These are phyloP conservation scores for Alloteropsis semialata DNA, from an alignment of 176 grass and related monocot genomes.

Conservation along the genomic window DNA sequence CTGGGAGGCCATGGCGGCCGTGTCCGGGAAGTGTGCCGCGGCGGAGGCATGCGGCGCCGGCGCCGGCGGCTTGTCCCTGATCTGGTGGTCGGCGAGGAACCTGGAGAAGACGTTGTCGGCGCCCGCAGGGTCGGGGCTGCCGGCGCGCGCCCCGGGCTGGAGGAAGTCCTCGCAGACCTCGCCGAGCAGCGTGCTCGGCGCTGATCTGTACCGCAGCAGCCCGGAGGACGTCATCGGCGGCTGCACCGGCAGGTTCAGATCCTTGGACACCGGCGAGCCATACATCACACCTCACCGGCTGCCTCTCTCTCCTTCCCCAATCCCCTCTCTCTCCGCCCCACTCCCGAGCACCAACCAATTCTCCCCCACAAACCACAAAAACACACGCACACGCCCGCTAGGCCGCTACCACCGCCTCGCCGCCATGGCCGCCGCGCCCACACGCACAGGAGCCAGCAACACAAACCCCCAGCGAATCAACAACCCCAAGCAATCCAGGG, in stretches of 20 bases:
- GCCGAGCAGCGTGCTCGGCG: slow-evolving; percentile 66
- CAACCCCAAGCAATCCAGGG: slow-evolving; percentile 28
- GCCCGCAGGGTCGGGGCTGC: slow-evolving; percentile 47
- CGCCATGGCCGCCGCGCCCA: slow-evolving; percentile 27
- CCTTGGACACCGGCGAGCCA: slow-evolving; percentile 81
- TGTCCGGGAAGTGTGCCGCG: slow-evolving; percentile 53
- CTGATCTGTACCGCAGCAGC: slow-evolving; percentile 85
- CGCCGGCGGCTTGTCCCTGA: slow-evolving; percentile 43
- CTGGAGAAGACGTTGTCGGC: slow-evolving; percentile 70
- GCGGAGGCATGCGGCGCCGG: slow-evolving; percentile 1
- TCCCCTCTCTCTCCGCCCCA: neutral
- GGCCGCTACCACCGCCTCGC: slow-evolving; percentile 49
- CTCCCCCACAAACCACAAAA: neutral
- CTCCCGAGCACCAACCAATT: slow-evolving; percentile 26
- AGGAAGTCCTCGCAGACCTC: slow-evolving; percentile 84
- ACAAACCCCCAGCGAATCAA: slow-evolving; percentile 1
- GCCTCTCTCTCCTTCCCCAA: neutral
- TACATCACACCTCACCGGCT: slow-evolving; percentile 51
- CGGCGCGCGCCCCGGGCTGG: slow-evolving; percentile 15
- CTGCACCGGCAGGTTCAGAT: slow-evolving; percentile 76
- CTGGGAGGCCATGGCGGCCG: slow-evolving; percentile 37
- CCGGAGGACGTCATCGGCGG: slow-evolving; percentile 68
- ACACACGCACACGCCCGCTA: neutral
- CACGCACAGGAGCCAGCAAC: neutral
- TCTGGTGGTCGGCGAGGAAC: slow-evolving; percentile 64